phyloP scores from a whole-genome alignment of 2,329 filamentous ascomycete genomes.

The Trichoderma sp. region DNA sequence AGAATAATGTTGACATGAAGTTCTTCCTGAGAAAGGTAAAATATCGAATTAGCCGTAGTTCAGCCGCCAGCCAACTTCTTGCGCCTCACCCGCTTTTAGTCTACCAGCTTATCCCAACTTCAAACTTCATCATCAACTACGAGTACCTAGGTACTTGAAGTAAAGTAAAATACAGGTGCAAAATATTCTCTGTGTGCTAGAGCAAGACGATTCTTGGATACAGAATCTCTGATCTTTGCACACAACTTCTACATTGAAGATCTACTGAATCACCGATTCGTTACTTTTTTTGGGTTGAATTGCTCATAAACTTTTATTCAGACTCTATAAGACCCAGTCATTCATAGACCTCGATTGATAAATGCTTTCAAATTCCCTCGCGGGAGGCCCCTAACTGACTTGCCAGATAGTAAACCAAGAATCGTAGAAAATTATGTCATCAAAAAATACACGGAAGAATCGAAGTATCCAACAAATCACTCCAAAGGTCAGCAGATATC shows the following conservation, averaged over 20 bases:
- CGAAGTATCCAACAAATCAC: constrained; percentile 20
- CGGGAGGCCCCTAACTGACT: not conserved
- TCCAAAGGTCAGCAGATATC: constrained; percentile 19
- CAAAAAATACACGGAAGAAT: constrained; percentile 24
- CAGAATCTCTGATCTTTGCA: not conserved
- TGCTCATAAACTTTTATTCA: constrained; percentile 14
- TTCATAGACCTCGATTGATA: constrained; percentile 20
- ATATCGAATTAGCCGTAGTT: constrained; percentile 23
- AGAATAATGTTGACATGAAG: not conserved
- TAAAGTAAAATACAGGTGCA: not conserved
- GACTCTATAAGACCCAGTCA: constrained; percentile 20
- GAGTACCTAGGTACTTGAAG: not conserved
- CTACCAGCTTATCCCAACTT: not conserved
- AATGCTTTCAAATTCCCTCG: constrained; percentile 10
- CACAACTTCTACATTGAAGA: not conserved
- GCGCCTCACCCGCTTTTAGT: not conserved
- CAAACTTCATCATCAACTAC: not conserved
- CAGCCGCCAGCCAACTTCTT: constrained; percentile 21
- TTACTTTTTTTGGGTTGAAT: not conserved
- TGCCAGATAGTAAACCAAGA: constrained; percentile 7
- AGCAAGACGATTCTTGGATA: not conserved
- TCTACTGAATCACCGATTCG: not conserved
- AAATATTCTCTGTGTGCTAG: not conserved
- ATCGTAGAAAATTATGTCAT: constrained; percentile 14
- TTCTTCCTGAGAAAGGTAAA: not conserved